Evolutionary conservation across 352 stramenopile genomes (phyloP).

Genomic region (Phytophthora lateralis): DNA sequence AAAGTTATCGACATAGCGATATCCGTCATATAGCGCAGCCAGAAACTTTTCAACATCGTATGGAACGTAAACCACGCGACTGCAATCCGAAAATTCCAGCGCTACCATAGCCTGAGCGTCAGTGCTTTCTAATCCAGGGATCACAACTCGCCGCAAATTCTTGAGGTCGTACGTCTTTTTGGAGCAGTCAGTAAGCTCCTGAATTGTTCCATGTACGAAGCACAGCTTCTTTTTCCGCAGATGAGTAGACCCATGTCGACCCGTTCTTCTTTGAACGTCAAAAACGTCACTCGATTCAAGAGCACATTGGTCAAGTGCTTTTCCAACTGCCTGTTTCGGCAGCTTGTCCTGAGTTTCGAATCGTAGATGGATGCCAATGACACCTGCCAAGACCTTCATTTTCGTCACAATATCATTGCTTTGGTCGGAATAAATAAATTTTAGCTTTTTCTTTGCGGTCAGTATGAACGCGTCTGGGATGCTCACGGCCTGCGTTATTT

Average conservation of each 20-base stretch:
- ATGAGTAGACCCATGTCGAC: constrained; percentile 59
- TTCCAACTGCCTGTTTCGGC: constrained; percentile 54
- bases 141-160: constrained; percentile 55
- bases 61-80: constrained; percentile 62
- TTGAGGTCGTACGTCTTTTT: constrained; percentile 69
- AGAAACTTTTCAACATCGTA: constrained; percentile 67
- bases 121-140: constrained; percentile 34
- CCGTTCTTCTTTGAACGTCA: constrained; percentile 60
- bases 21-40: constrained; percentile 72
- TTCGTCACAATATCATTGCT: constrained; percentile 62
- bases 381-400: constrained; percentile 62
- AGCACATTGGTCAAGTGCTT: constrained; percentile 38
- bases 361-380: constrained; percentile 65
- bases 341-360: constrained; percentile 45
- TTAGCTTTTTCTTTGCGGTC: constrained; percentile 61
- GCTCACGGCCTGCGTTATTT: constrained; percentile 45
- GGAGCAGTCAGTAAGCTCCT: constrained; percentile 51
- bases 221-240: constrained; percentile 73
- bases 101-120: constrained; percentile 49
- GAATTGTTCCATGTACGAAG: constrained; percentile 54
- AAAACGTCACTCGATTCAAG: constrained; percentile 55
- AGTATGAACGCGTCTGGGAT: constrained; percentile 71
- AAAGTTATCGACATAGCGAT: constrained; percentile 64
- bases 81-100: constrained; percentile 72
- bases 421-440: constrained; percentile 79